Evolutionary conservation across 2,329 filamentous ascomycete species (phyloP), one percentile per base, ranked within the genome.

Genomic region (Penicillium sp.): DNA sequence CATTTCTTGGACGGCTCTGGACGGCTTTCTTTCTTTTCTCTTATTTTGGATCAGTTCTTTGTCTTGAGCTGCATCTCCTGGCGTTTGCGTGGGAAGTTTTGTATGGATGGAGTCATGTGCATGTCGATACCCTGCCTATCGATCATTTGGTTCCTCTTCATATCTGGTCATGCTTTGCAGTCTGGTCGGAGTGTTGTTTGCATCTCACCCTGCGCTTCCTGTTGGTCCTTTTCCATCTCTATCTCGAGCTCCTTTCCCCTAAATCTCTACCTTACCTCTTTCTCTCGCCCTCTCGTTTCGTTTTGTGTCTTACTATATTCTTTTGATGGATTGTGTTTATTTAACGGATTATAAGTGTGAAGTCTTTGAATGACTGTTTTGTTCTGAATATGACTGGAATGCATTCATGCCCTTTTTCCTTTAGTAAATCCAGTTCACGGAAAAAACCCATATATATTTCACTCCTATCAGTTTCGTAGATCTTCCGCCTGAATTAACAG

Each of bases 91-190:
- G 61, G 62, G 62, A 61, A 49, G 47, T 23, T 42, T 57, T 61
- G 49, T 63, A 47, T 68, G 63, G 60, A 62, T 67, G 65, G 60
- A 57, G 57, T 61, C 56, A 46, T 60, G 60, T 67, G 67, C 67
- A 70, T 71, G 63, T 65, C 66, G 64, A 71, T 70, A 71, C 64
- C 68, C 67, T 32, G 27, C 14, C 57, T 61, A 63, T 67, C 58
- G 56, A 64, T 61, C 61, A 55, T 51, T 56, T 46, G 47, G 26
- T 46, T 52, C 7, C 45, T 35, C 39, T 51, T 34, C 56, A 57
- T 60, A 52, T 60, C 55, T 58, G 57, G 59, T 67, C 58, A 62
- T 61, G 63, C 62, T 58, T 53, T 61, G 10, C 38, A 19, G 57
- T 44, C 23, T 36, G 39, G 59, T 54, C 62, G 63, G 40, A 41